Base-by-base conservation (phyloP, 2,329 filamentous ascomycete genomes). In the Penicillium palitans region DNA sequence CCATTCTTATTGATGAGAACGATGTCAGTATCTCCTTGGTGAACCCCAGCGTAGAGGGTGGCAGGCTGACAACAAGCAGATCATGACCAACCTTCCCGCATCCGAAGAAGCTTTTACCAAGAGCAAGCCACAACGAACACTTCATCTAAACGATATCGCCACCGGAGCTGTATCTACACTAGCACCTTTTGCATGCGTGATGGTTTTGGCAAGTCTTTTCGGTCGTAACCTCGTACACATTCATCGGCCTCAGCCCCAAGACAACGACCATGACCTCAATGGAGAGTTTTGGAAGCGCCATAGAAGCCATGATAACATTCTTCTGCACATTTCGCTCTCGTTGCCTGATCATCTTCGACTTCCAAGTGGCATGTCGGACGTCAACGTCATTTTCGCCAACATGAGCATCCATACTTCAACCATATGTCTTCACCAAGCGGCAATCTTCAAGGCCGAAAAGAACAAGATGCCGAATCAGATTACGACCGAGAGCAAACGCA, bases 381-480 rank as follows among this genome's bases (percentile, higher is more conserved):
- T 92, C 4, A 98, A 97, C 63, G 87, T 93, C 54, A 87, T 98
- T 5, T 98, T 97, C 72, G 87, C 90, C 57, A 98, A 98, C 69
- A 96, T 99, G 91, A 92, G 90, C 71, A 91, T 99, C 33, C 93
- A 98, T 72, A 96, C 95, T 0, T 96, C 93, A 1, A 92, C 91
- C 1, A 98, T 99, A 54, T 98, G 93, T 73, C 80, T 99, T n/a
- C 95, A 99, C 70, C 95, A 99, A 77, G 95, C 93, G 2, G 95
- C 95, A 27, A 98, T 99, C 21, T 97, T 93, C 82, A 98, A 97
- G 73, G 92, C 93, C 0, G 93, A 98, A 68, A 95, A 92, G 76
- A 89, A 96, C 74, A 85, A 87, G 53, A 79, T 97, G 60, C 87
- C 91, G 0, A 79, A 84, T 1, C 87, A 89, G 19, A 88, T 97